Evolutionary conservation across 2,329 filamentous ascomycete genomes (phyloP), one percentile per base, ranked within the genome.

Genomic region (Colletotrichum truncatum): DNA sequence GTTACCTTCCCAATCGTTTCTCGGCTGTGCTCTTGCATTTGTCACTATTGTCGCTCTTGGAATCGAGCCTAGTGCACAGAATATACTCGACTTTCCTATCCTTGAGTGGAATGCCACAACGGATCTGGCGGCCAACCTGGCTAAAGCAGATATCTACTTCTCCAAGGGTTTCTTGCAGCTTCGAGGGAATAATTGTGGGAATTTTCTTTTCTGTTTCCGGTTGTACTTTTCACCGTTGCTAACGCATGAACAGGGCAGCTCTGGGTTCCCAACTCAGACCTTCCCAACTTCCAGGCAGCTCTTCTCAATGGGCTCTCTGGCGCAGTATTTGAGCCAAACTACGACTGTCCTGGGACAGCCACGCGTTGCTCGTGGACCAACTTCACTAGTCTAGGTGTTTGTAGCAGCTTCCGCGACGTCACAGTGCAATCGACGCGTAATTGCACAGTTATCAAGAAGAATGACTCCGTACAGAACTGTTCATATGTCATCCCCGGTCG

Each of bases 381-480:
- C 3, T 70, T 70, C 43, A 63, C 16, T 8, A 70, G 68, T 9
- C 53, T 73, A 1, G 69, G 63, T 3, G 36, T 71, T 3, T 72
- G 70, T 36, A 28, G 41, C 6, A 38, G n/a, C 4, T 70, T 58
- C 25, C 10, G 36, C 2, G 66, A 72, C 30, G 21, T 70, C 6
- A 70, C 67, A 1, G 34, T 48, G 3, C 18, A 14, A 10, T 25
- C 46, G 3, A 43, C 36, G 6, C 16, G 36, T 10, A 51, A 59
- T 6, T 70, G 67, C 28, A 39, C 41, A 8, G 12, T 26, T 5
- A 7, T 18, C 10, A 43, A 39, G 1, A 10, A 28, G 6, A 26
- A 23, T 16, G 34, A 55, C 3, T 51, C 12, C 5, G 14, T 36
- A 4, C 51, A 43, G n/a, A 46, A 46, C 36, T 56, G 38, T 38